Evolutionary conservation across 2,329 filamentous ascomycete species (phyloP).

Genomic region (Trichoderma simmonsii): DNA sequence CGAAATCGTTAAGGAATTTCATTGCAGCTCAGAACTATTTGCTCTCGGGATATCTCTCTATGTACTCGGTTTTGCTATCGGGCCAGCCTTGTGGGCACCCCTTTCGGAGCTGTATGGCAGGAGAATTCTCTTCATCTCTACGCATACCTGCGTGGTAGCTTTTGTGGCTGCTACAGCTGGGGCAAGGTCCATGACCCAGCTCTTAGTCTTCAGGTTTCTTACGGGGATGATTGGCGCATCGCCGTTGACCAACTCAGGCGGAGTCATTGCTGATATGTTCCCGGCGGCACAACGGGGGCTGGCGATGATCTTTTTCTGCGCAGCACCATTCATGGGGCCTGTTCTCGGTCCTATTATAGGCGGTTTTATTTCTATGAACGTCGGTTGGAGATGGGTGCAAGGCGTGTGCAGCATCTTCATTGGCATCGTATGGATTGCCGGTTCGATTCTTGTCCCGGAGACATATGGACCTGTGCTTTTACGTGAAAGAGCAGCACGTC

Average conservation of each 20-base stretch:
- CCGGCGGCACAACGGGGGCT: not conserved
- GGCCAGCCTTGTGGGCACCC: not conserved
- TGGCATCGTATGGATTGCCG: not conserved
- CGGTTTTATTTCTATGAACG: constrained; percentile 61
- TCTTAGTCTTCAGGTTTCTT: not conserved
- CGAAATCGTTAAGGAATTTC: not conserved
- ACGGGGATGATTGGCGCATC: not conserved
- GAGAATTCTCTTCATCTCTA: not conserved
- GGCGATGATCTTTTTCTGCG: constrained; percentile 1
- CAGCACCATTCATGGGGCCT: constrained; percentile 47
- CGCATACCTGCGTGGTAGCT: not conserved
- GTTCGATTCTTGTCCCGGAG: not conserved
- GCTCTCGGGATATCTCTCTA: not conserved
- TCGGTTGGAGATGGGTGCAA: constrained; percentile 69
- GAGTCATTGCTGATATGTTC: not conserved
- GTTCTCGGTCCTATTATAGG: constrained; percentile 66
- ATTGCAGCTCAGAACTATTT: not conserved
- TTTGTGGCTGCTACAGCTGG: not conserved
- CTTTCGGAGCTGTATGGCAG: not conserved
- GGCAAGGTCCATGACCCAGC: not conserved
- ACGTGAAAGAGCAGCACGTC: not conserved
- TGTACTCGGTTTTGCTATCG: not conserved
- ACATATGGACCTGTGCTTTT: not conserved
- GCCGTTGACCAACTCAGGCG: not conserved
- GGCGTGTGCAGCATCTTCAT: constrained; percentile 46